Percentiles rank a stretch among this genome's conserved stretches.
phyloP scores from a whole-genome alignment of 305 asterid genomes.

The Solanum hybrid region DNA sequence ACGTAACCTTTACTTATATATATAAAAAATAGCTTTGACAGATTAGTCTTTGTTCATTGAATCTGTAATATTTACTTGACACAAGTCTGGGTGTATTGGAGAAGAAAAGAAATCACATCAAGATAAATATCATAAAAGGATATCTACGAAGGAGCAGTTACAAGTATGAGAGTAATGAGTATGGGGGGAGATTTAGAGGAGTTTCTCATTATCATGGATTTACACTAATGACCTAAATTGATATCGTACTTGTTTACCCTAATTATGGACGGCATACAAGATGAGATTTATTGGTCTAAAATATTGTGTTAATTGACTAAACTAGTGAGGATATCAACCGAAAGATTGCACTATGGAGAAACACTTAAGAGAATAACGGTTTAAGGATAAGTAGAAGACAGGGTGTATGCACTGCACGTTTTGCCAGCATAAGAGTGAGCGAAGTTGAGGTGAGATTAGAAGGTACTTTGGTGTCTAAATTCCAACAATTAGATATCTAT shows the following conservation, averaged over 20 bases:
- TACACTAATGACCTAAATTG: neutral
- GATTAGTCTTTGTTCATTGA: neutral
- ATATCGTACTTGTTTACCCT: neutral
- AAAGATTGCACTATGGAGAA: neutral
- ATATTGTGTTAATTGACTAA: neutral
- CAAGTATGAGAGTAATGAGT: too few relatives aligned
- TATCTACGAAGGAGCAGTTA: neutral
- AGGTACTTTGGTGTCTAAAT: neutral
- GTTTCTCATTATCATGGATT: neutral
- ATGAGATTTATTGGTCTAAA: neutral
- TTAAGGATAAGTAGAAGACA: neutral
- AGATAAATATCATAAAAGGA: neutral
- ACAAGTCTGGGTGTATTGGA: neutral
- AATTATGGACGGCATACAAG: neutral
- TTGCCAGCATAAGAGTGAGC: neutral
- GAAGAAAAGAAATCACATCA: neutral
- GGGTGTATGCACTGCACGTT: neutral
- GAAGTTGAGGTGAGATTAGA: neutral
- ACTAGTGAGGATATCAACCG: neutral
- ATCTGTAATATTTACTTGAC: neutral
- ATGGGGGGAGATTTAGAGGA: neutral
- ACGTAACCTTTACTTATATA: neutral
- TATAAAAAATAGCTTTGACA: neutral
- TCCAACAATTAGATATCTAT: neutral
- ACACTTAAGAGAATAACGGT: neutral